These are phyloP conservation scores for Pistacia integerrima DNA, from an alignment of 345 rosid genomes.

Conservation along the genomic window DNA sequence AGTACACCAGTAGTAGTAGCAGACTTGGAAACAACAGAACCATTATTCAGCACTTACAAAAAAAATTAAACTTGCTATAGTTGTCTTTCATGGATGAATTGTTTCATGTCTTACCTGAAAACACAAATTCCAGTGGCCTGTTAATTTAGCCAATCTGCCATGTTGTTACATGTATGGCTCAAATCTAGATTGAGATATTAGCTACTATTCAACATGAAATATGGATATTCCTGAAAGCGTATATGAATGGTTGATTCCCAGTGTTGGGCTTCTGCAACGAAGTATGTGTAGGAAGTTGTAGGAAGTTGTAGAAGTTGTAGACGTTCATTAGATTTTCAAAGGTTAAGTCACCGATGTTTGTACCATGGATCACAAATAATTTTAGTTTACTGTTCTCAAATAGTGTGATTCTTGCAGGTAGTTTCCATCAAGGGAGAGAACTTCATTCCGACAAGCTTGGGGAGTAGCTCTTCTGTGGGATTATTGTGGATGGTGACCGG, in stretches of 20 bases:
- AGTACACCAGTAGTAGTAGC: not conserved
- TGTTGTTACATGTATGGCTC: not conserved
- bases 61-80: not conserved
- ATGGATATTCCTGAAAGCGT: not conserved
- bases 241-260: not conserved
- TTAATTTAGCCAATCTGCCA: not conserved
- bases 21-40: not conserved
- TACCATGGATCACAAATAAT: not conserved
- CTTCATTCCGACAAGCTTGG: constrained; percentile 76
- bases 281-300: no score
- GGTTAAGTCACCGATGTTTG: not conserved
- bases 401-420: constrained; percentile 44
- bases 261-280: not conserved
- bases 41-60: not conserved
- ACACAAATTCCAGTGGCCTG: not conserved
- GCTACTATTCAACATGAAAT: not conserved
- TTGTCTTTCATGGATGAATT: not conserved
- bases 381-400: constrained; percentile 1
- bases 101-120: constrained; percentile 1
- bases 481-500: constrained; percentile 79
- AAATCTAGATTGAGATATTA: not conserved
- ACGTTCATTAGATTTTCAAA: not conserved
- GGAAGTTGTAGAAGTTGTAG: not conserved
- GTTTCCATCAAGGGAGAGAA: constrained; percentile 51
- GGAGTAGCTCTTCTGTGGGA: constrained; percentile 42